These are phyloP conservation scores for Aquanectria penicillioides DNA, from an alignment of 2,329 filamentous ascomycete genomes.

Conservation along the genomic window DNA sequence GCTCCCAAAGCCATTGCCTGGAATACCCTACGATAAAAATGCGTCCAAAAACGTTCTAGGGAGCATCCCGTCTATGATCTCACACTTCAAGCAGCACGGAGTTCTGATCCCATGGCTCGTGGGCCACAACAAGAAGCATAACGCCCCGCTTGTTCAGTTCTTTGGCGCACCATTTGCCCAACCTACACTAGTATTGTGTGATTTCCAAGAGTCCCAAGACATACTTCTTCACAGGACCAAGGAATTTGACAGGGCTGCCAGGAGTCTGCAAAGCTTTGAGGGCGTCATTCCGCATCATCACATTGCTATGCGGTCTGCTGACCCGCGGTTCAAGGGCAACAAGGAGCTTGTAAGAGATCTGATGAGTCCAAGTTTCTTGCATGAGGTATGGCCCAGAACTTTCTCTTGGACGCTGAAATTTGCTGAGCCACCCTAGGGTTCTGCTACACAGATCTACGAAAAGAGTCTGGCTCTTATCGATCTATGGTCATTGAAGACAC, in stretches of 20 bases:
- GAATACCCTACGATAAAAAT: neutral
- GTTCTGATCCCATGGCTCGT: constrained; percentile 28
- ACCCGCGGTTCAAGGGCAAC: constrained; percentile 31
- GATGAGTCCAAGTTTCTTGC: constrained; percentile 26
- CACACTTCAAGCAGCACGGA: neutral
- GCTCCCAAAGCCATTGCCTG: neutral
- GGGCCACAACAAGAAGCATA: constrained; percentile 15
- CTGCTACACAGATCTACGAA: constrained; percentile 30
- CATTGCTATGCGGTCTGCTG: constrained; percentile 19
- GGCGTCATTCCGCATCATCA: constrained; percentile 23
- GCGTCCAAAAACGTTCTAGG: neutral
- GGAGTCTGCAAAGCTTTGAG: constrained; percentile 16
- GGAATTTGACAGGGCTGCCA: constrained; percentile 25
- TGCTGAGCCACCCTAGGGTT: constrained; percentile 6
- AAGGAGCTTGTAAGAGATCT: constrained; percentile 32
- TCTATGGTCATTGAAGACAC: constrained; percentile 48
- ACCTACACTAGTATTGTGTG: constrained; percentile 27
- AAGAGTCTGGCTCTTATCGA: constrained; percentile 43
- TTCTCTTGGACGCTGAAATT: neutral
- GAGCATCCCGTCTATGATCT: neutral
- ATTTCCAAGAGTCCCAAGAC: constrained; percentile 29
- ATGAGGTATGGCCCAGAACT: neutral
- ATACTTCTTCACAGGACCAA: constrained; percentile 26
- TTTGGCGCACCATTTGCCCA: constrained; percentile 26
- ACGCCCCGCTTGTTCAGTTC: constrained; percentile 24